Conservation (phyloP, 805 yeast species). For the Saccharomyces jurei region DNA sequence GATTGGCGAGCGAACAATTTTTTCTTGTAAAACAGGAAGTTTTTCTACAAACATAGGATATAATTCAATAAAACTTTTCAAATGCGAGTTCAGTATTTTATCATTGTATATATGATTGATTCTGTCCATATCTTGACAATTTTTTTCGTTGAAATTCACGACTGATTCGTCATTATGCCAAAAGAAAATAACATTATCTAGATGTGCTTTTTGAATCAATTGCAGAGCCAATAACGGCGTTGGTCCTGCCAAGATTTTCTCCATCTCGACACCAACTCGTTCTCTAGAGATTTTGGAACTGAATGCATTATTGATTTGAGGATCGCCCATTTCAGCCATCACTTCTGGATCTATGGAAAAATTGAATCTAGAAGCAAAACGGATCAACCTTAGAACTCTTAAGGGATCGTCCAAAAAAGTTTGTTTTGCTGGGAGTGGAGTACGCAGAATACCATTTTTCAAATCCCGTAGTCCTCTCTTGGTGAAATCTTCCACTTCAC, state of each 20-base stretch:
- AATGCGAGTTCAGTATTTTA: constrained; percentile 10
- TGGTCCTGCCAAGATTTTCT: constrained; percentile 60
- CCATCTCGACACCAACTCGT: constrained; percentile 78
- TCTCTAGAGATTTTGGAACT: constrained; percentile 77
- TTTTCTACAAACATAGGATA: constrained; percentile 1
- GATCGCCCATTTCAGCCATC: constrained; percentile 53
- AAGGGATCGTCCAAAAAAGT: constrained; percentile 94
- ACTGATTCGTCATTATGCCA: constrained; percentile 25
- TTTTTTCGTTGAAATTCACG: constrained; percentile 14
- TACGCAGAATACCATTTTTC: constrained; percentile 59
- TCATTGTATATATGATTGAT: constrained; percentile 12
- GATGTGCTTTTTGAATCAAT: constrained; percentile 45
- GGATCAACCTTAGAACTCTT: constrained; percentile 71
- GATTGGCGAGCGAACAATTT: background rate
- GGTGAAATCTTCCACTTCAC: constrained; percentile 78
- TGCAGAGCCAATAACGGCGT: constrained; percentile 58
- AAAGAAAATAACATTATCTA: constrained; percentile 53
- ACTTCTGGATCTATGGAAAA: constrained; percentile 58
- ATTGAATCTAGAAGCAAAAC: constrained; percentile 76
- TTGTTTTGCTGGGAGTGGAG: constrained; percentile 77
- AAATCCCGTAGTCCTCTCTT: constrained; percentile 68
- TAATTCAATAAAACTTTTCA: constrained; percentile 5
- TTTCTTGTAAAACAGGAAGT: constrained; percentile 5
- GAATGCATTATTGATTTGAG: constrained; percentile 50
- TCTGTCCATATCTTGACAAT: constrained; percentile 9